Evolutionary conservation across 345 rosid genomes (phyloP).

Genomic region (Lagerstroemia speciosa): DNA sequence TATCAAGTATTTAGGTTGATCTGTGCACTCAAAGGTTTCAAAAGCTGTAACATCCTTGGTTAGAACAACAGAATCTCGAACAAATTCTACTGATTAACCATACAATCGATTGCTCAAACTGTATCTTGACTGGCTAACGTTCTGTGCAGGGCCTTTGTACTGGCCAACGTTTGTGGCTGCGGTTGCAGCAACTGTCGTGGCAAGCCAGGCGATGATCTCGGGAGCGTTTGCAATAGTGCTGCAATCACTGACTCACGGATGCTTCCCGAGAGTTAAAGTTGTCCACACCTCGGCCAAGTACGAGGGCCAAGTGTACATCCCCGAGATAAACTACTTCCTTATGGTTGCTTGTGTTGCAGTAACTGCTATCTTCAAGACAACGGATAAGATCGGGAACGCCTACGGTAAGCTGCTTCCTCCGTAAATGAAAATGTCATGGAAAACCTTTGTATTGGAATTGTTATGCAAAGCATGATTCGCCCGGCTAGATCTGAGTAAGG

Average conservation of each 20-base stretch:
- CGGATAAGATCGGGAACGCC: constrained; percentile 61
- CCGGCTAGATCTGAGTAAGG: too few relatives aligned
- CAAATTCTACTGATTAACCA: too few relatives aligned
- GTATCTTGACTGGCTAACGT: neutral
- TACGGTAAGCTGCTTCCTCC: constrained; percentile 39
- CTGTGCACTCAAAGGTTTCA: too few relatives aligned
- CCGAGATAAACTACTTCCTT: constrained; percentile 69
- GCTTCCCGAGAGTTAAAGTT: constrained; percentile 80
- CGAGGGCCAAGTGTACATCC: constrained; percentile 82
- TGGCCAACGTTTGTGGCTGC: constrained; percentile 84
- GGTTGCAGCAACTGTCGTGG: constrained; percentile 63
- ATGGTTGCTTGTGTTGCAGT: constrained; percentile 62
- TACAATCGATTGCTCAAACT: too few relatives aligned
- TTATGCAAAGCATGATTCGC: too few relatives aligned
- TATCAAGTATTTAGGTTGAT: too few relatives aligned
- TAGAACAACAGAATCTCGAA: too few relatives aligned
- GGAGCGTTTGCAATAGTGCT: constrained; percentile 59
- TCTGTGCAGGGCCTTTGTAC: constrained; percentile 42
- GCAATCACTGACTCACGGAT: constrained; percentile 51
- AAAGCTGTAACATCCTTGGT: too few relatives aligned
- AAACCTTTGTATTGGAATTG: neutral
- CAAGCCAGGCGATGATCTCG: constrained; percentile 84
- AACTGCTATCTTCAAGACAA: constrained; percentile 36
- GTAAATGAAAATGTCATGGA: neutral
- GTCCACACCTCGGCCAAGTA: constrained; percentile 68